Base-by-base conservation (phyloP, 805 yeast genomes). In the Lachancea nothofagi region DNA sequence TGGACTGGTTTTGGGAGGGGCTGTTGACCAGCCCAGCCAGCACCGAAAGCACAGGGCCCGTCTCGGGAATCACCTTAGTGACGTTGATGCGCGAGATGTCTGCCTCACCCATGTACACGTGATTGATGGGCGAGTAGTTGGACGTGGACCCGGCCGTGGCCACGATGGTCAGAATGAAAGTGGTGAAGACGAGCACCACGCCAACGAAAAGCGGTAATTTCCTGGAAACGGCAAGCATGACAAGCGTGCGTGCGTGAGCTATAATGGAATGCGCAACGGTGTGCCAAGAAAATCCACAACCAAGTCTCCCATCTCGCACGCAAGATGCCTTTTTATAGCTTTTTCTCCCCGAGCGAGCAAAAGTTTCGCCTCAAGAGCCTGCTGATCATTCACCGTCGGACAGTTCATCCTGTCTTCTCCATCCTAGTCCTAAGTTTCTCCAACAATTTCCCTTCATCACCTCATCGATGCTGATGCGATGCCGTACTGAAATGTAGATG, bases 91-190 rank as follows among this genome's bases (percentile, higher is more conserved):
- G 55, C 15, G 53, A 44, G 32, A 61, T 53, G 37, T 54, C 54
- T 23, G 64, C 62, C 28, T 58, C 53, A 37, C 63, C 63, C 22
- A 61, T 41, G 36, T 53, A 60, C 27, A 61, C 48, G 22, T 59
- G 49, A 8, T 47, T 59, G 25, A 54, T 38, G 20, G 64, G 64
- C 29, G 44, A 48, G 33, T 57, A 54, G 41, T 59, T 54, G 2
- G 60, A 44, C 8, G 57, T 44, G 7, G 63, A 51, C 36, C 66
- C 66, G 5, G 61, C 56, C 5, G 56, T 56, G 22, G 59, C 54
- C 20, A 60, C 49, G 33, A 54, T 55, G 10, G 58, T 51, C 43
- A 58, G 40, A 18, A 61, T 40, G 28, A 60, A 50, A 7, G 58
- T 41, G 2, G 59, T 44, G 14, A 60, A 45, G 7, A 55, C 47